Conservation (phyloP, 2,329 filamentous ascomycete species). For the Fragosphaeria purpurea region DNA sequence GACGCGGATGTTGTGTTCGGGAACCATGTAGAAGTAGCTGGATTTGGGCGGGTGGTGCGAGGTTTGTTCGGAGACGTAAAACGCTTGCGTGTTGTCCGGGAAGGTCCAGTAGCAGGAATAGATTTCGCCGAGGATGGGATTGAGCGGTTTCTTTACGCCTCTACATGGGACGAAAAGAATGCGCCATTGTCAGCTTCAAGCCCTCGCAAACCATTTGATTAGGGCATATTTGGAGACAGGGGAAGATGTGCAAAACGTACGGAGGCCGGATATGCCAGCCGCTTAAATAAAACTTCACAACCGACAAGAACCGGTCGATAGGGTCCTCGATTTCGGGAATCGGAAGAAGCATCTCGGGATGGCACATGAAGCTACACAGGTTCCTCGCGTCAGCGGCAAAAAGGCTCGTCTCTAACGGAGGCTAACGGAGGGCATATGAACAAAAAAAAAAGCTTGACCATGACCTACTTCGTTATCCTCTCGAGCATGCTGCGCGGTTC, state of each 20-base stretch:
- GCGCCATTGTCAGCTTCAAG: too few species aligned
- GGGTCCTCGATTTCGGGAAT: slow-evolving; percentile 86
- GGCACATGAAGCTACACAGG: slow-evolving; percentile 82
- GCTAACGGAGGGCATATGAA: neutral
- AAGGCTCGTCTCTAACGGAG: neutral
- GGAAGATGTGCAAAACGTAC: slow-evolving; percentile 41
- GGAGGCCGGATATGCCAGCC: slow-evolving; percentile 98
- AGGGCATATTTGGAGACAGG: neutral
- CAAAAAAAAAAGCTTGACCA: neutral
- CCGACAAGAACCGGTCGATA: slow-evolving; percentile 78
- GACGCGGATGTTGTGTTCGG: slow-evolving; percentile 85
- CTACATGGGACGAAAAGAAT: slow-evolving; percentile 32
- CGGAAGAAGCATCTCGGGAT: slow-evolving; percentile 86
- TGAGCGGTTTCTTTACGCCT: slow-evolving; percentile 95
- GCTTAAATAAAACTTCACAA: slow-evolving; percentile 96
- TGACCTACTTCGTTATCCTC: slow-evolving; percentile 85
- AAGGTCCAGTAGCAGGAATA: slow-evolving; percentile 97
- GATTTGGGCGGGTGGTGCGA: slow-evolving; percentile 98
- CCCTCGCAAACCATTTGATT: slow-evolving; percentile 1
- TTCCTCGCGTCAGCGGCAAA: too few species aligned
- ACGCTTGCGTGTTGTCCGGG: slow-evolving; percentile 71
- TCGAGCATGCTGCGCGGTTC: slow-evolving; percentile 97
- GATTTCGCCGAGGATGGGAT: slow-evolving; percentile 89
- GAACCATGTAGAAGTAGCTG: slow-evolving; percentile 97
- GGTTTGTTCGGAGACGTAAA: slow-evolving; percentile 96